phyloP scores from a whole-genome alignment of 164 flowering plant genomes.

The Tetrastigma voinierianum region DNA sequence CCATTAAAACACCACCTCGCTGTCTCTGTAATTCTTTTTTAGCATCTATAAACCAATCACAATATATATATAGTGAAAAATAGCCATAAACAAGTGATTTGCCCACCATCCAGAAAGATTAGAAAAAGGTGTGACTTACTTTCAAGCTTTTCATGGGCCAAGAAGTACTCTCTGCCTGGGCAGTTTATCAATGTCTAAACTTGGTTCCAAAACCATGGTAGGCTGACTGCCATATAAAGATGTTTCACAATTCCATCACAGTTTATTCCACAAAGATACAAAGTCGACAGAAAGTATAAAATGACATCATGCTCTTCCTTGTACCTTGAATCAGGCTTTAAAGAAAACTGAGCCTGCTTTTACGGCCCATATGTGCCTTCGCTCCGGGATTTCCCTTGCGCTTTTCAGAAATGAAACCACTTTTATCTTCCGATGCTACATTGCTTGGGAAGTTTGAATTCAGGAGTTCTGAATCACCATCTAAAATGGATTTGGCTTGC shows the following conservation, averaged over 20 bases:
- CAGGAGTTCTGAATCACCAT: slow-evolving; percentile 27
- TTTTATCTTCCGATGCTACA: slow-evolving; percentile 13
- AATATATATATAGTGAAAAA: slow-evolving; percentile 1
- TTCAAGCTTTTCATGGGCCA: slow-evolving; percentile 56
- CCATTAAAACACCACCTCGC: slow-evolving; percentile 33
- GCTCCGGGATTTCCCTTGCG: slow-evolving; percentile 28
- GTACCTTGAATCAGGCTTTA: slow-evolving; percentile 52
- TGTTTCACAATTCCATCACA: slow-evolving; percentile 1
- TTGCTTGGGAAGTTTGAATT: slow-evolving; percentile 19
- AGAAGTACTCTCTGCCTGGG: slow-evolving; percentile 58
- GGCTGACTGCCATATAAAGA: slow-evolving; percentile 41
- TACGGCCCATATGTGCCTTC: slow-evolving; percentile 67
- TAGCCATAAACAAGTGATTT: background rate
- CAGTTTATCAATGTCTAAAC: slow-evolving; percentile 38
- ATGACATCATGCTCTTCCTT: background rate
- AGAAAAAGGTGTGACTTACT: slow-evolving; percentile 32
- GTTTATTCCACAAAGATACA: background rate
- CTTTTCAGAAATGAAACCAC: slow-evolving; percentile 15
- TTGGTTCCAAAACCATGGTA: slow-evolving; percentile 30
- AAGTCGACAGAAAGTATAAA: background rate
- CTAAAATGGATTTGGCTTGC: slow-evolving; percentile 51
- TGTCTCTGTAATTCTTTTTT: slow-evolving; percentile 53
- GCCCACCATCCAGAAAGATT: background rate
- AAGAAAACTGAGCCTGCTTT: slow-evolving; percentile 62
- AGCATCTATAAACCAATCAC: slow-evolving; percentile 44